Evolutionary conservation across 805 yeast species (phyloP), one percentile per base, ranked within the genome.

Genomic region (Helenozyma baotianmanensis): DNA sequence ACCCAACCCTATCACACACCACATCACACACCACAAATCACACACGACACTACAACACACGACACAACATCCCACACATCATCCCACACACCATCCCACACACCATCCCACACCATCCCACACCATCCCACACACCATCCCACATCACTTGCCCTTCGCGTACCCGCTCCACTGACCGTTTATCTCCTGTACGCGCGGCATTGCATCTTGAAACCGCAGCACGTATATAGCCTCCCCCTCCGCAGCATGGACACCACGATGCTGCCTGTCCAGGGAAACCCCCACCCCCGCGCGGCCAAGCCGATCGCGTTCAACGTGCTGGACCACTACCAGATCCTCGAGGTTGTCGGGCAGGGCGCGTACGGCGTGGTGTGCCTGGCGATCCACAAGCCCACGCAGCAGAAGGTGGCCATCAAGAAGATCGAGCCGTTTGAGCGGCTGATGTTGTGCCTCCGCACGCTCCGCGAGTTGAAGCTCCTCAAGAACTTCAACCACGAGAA

Each of bases 281-380:
- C 25, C 4, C n/a, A 23, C 15, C 13, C 7, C 25, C 25, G 6
- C 6, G 14, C 5, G 25, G 15, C 16, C n/a, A 48, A 64, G 23
- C 60, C 65, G 38, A 57, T 65, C 12, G 54, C 76, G n/a, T 90
- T 90, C 69, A 86, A 87, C 56, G 90, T 90, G 17, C 79, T 89
- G 18, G 84, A 82, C 40, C 88, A 85, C 51, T 90, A 89, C 58
- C 87, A 87, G 56, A 78, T 90, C 29, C 68, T 80, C 32, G 87
- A 85, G 45, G 75, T 90, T 11, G 80, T 90, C 2, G 97, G 97
- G 7, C 95, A 88, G 58, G 97, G 97, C 13, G 97, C 97, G 0
- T 90, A 90, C 54, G 97, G 97, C 5, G 78, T 89, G 9, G 97
- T 90, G 9, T 80, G 96, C 57, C 77, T 90, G 9, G 97, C 97